These are phyloP conservation scores for Miamiensis avidus DNA, from an alignment of 169 alveolate genomes.

Conservation along the genomic window DNA sequence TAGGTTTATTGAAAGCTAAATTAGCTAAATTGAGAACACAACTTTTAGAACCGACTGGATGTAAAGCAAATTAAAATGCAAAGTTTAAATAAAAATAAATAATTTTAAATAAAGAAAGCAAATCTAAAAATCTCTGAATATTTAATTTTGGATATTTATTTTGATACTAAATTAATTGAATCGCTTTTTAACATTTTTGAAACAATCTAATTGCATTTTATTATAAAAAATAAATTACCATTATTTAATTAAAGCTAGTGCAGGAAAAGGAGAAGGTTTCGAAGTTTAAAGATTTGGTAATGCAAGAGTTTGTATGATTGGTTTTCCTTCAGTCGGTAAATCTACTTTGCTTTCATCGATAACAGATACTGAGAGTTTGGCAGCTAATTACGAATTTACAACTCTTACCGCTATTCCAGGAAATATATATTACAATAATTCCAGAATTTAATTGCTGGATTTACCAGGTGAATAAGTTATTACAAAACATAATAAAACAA, in stretches of 20 bases:
- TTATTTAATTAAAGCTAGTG: constrained; percentile 14
- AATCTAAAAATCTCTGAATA: too few relatives aligned
- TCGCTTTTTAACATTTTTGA: too few relatives aligned
- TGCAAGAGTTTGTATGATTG: constrained; percentile 91
- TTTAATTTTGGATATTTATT: too few relatives aligned
- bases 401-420: constrained; percentile 93
- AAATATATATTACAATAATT: constrained; percentile 84
- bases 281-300: constrained; percentile 92
- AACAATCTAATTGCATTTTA: too few relatives aligned
- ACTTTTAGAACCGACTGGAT: constrained; percentile 80
- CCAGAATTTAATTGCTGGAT: constrained; percentile 94
- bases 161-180: too few relatives aligned
- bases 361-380: constrained; percentile 85
- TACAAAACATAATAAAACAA: too few relatives aligned
- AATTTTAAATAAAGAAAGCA: too few relatives aligned
- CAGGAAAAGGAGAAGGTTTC: constrained; percentile 86
- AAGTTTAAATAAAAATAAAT: constrained; percentile 12
- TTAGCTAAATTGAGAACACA: constrained; percentile 83
- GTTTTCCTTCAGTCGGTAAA: constrained; percentile 92
- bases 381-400: constrained; percentile 90
- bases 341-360: constrained; percentile 82
- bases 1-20: constrained; percentile 89
- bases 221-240: too few relatives aligned
- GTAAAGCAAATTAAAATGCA: background rate
- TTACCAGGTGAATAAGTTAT: constrained; percentile 84